These are phyloP conservation scores for Monosporascus sp. DNA, from an alignment of 2,329 filamentous ascomycete genomes.

Conservation along the genomic window DNA sequence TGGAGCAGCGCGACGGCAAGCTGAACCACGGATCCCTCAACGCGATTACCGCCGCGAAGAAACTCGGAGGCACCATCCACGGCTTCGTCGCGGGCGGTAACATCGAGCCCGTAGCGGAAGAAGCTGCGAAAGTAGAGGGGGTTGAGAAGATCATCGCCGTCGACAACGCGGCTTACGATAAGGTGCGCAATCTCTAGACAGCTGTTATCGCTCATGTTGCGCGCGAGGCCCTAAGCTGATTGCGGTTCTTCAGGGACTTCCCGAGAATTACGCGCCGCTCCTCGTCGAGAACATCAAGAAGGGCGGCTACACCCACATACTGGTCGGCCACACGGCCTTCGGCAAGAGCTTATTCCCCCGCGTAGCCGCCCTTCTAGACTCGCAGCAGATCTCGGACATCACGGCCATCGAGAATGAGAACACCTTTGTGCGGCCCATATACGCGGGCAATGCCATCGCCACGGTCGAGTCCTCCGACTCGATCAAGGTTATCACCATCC, in stretches of 20 bases:
- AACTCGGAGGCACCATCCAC: conserved; percentile 79
- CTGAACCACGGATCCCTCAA: conserved; percentile 78
- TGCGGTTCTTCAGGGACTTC: conserved; percentile 58
- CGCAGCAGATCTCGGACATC: conserved; percentile 91
- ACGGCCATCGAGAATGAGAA: conserved; percentile 82
- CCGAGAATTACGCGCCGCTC: conserved; percentile 91
- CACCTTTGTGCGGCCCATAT: conserved; percentile 94
- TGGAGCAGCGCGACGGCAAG: conserved; percentile 89
- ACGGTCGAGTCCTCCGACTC: conserved; percentile 87
- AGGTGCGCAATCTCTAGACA: conserved; percentile 45
- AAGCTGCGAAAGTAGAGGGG: conserved; percentile 84
- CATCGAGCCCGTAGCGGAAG: conserved; percentile 69
- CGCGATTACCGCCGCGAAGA: conserved; percentile 79
- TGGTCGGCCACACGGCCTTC: conserved; percentile 89
- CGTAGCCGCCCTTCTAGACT: conserved; percentile 85
- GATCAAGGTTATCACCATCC: conserved; percentile 86
- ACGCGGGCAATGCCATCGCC: conserved; percentile 94
- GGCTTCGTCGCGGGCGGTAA: conserved; percentile 81
- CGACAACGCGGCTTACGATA: conserved; percentile 87
- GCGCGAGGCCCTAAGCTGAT: too few relatives aligned
- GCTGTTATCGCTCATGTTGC: too few relatives aligned
- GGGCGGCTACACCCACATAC: conserved; percentile 85
- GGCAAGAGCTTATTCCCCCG: conserved; percentile 92
- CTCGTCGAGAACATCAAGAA: conserved; percentile 96
- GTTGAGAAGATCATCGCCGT: conserved; percentile 88